Base-by-base conservation (phyloP, 768 basidiomycete genomes). In the Mycena vitilis region DNA sequence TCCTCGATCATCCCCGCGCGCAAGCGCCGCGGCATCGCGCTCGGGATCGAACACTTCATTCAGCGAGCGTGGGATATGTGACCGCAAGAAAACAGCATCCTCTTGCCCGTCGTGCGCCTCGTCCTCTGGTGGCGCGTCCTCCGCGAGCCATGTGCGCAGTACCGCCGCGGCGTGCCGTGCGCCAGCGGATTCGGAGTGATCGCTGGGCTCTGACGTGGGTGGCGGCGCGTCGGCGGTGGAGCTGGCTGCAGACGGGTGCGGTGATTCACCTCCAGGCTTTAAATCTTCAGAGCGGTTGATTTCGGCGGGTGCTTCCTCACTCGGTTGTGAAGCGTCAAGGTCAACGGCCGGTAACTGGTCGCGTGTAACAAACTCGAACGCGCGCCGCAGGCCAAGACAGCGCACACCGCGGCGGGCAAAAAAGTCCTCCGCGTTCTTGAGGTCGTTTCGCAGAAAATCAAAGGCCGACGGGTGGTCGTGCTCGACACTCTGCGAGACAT, bases 401-500 rank as follows among this genome's bases (percentile, higher is more conserved):
- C 75, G 81, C 57, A 94, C 91, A 0, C 93, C 94, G 22, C 89
- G 85, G 70, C 89, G 84, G 7, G 87, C 85, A 77, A 98, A 99
- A 79, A 93, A 99, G 42, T 96, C 96, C 67, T 98, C 95, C 49
- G 96, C 84, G 77, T 99, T 99, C 73, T 89, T 90, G 57, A 99
- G 87, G 78, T 99, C 98, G 52, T 86, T 90, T 34, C 96, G 91
- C 44, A 99, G 85, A 81, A 99, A 99, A 79, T 99, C 97, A 77
- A 96, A 98, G 0, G 98, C 95, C 36, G 92, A 85, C 0, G 97
- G 98, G 74, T 99, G 98, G 78, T 99, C 97, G 76, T 98, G 96
- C 74, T 99, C 98, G 42, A 99, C 96, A 70, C 95, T 96, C 77
- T 99, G 98, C 1, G 96, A 98, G 66, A 99, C 98, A 78, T 99